Conservation (phyloP, 2,329 filamentous ascomycete genomes). For the Coleophoma cylindrospora region DNA sequence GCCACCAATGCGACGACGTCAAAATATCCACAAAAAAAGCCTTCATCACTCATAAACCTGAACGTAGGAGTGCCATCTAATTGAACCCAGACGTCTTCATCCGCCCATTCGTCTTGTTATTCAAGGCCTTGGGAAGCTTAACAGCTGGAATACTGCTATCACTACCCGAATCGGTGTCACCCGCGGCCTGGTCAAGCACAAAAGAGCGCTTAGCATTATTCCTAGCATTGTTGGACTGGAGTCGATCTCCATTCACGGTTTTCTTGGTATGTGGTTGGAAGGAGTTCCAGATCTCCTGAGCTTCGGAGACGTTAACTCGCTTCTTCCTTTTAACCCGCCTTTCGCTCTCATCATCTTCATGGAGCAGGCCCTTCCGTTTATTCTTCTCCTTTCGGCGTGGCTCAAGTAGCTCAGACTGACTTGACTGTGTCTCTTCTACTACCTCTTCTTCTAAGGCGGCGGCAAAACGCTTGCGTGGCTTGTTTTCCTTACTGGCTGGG, state of each 20-base stretch:
- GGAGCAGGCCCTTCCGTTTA: too few relatives aligned
- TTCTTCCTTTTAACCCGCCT: neutral
- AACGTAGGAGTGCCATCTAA: too few relatives aligned
- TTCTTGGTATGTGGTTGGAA: neutral
- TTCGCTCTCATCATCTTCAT: neutral
- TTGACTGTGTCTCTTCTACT: too few relatives aligned
- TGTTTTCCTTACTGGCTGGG: neutral
- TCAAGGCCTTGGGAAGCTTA: neutral
- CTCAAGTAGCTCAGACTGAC: too few relatives aligned
- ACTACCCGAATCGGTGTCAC: neutral
- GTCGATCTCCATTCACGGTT: neutral
- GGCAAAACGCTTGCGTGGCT: neutral
- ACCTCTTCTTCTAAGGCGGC: neutral
- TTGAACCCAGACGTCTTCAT: neutral
- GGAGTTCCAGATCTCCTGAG: neutral
- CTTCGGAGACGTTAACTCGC: neutral
- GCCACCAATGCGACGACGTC: too few relatives aligned
- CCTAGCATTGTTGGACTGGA: neutral
- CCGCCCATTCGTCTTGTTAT: neutral
- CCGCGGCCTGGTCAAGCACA: neutral
- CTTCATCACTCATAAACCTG: too few relatives aligned
- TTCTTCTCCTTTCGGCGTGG: too few relatives aligned
- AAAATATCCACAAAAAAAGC: too few relatives aligned
- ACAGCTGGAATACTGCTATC: neutral
- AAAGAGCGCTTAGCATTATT: neutral